Evolutionary conservation across 371 early-diverging fungal genomes (phyloP).

Genomic region (Blakeslea trispora): DNA sequence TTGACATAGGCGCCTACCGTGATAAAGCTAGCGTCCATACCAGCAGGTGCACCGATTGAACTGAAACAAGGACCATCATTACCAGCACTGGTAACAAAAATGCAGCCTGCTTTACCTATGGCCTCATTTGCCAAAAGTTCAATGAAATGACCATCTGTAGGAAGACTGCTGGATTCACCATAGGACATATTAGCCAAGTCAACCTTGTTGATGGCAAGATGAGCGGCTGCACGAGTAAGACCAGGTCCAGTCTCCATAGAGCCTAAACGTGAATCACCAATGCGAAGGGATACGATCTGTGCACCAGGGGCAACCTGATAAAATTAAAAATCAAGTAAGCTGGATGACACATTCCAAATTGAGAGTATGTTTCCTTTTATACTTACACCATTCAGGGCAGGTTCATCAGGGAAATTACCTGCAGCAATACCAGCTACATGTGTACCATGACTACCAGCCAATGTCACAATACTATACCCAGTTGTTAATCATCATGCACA

Average conservation of each 20-base stretch:
- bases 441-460: constrained; percentile 87
- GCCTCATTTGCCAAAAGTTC: constrained; percentile 80
- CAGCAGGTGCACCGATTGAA: constrained; percentile 89
- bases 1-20: constrained; percentile 93
- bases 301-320: constrained; percentile 83
- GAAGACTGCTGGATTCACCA: constrained; percentile 79
- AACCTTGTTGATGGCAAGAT: constrained; percentile 72
- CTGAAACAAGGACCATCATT: constrained; percentile 91
- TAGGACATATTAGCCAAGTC: constrained; percentile 97
- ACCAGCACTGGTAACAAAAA: constrained; percentile 90
- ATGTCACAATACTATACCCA: constrained; percentile 70
- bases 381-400: constrained; percentile 80
- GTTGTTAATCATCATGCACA: neutral
- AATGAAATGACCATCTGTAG: constrained; percentile 81
- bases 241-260: constrained; percentile 90
- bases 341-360: neutral
- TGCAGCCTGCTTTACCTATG: constrained; percentile 78
- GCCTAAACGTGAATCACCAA: constrained; percentile 86
- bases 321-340: neutral
- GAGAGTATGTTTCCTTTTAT: neutral
- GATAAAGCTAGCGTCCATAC: constrained; percentile 72
- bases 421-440: constrained; percentile 93
- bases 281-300: constrained; percentile 90
- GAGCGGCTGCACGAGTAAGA: constrained; percentile 82
- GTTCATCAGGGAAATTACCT: constrained; percentile 83